Conservation (phyloP, 495 filamentous ascomycete genomes). For the Aspergillus coremiiformis region DNA sequence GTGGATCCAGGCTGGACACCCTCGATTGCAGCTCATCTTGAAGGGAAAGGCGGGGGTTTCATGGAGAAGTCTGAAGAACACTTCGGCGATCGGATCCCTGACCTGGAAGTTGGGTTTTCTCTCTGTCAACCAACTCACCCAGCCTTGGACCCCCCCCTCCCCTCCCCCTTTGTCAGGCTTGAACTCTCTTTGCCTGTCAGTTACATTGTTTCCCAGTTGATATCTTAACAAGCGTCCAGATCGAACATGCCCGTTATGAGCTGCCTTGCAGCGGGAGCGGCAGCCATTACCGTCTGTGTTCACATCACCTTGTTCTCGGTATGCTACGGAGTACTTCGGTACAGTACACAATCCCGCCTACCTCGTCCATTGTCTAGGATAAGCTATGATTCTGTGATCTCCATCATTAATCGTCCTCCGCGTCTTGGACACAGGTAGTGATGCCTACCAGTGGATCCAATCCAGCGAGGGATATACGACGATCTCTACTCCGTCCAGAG, state of each 20-base stretch:
- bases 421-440: neutral
- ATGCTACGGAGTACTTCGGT: neutral
- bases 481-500: neutral
- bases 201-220: neutral
- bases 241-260: slow-evolving; percentile 8
- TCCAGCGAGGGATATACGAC: neutral
- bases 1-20: slow-evolving; percentile 7
- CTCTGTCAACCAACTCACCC: slow-evolving; percentile 2
- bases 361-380: neutral
- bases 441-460: neutral
- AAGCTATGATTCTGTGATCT: slow-evolving; percentile 4
- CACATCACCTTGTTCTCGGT: neutral
- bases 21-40: slow-evolving; percentile 5
- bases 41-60: slow-evolving; percentile 6
- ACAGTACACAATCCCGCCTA: neutral
- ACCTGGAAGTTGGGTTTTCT: slow-evolving; percentile 7
- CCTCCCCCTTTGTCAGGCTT: neutral
- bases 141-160: neutral
- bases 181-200: neutral
- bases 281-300: slow-evolving; percentile 14
- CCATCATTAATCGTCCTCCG: neutral
- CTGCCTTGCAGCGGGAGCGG: slow-evolving; percentile 18
- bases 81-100: slow-evolving; percentile 17
- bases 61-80: slow-evolving; percentile 14
- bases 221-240: neutral